Evolutionary conservation across 257 asterid species (phyloP), one percentile per base, ranked within the genome.

Genomic region (Solanum megistacrolobum): DNA sequence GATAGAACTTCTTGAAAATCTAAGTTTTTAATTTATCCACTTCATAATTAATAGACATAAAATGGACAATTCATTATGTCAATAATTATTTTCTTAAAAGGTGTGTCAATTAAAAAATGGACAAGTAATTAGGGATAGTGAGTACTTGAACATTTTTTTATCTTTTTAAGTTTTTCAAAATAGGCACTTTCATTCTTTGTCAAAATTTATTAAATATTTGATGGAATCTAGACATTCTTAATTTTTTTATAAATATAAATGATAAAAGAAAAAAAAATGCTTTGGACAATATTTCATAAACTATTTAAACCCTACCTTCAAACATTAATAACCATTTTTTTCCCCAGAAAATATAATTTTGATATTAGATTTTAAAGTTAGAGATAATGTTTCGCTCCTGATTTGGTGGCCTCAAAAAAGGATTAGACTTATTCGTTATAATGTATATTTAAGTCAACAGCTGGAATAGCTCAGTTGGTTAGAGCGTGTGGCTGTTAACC

Each of bases 401-500:
- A 12, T 32, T 72, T 75, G 55, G 55, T 75, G 83, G 5, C 21
- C 20, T 10, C 6, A 36, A 38, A 21, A 6, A 7, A 7, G 0
- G 0, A 14, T 1, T 9, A 6, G 9, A 0, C 3, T 13, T 52
- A 52, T 16, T 0, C 0, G 18, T 6, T 52, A 6, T 2, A 18
- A 55, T 55, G 4, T 6, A 7, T 0, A 7, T 1, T 0, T 6
- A 6, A 0, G 0, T 2, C 11, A 35, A 5, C 10, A 90, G 98
- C 98, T 97, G 99, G 98, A 95, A 94, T 97, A 94, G 99, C 98
- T 95, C 98, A 97, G 99, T 92, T 96, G 99, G 98, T 90, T 97
- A 96, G 99, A 97, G 98, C 98, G 99, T 97, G 99, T 97, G 98
- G 99, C 99, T 97, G 98, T 95, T 96, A 96, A 95, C 99, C 98